These are phyloP conservation scores for Asterophora parasitica DNA, from an alignment of 768 basidiomycete genomes.

Conservation along the genomic window DNA sequence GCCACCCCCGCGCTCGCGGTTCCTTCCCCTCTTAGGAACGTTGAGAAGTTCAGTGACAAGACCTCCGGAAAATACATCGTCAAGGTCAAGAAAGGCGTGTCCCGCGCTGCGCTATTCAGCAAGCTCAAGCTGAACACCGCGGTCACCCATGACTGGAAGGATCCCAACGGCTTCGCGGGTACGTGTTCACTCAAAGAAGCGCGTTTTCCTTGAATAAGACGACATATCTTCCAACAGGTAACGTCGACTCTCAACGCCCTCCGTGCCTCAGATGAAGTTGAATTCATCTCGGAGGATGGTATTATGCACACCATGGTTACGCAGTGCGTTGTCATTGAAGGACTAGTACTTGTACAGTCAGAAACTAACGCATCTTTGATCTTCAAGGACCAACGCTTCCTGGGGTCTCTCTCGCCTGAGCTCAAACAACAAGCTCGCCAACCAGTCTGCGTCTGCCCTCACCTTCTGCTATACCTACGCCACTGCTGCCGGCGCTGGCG, in stretches of 20 bases:
- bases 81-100: conserved; percentile 27
- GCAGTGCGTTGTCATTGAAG: conserved; percentile 12
- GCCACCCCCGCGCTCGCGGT: conserved; percentile 4
- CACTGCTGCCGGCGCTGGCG: conserved; percentile 11
- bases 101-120: conserved; percentile 16
- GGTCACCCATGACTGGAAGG: conserved; percentile 20
- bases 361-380: too few species aligned
- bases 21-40: background rate
- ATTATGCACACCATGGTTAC: conserved; percentile 21
- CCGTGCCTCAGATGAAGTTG: conserved; percentile 19
- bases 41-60: conserved; percentile 13
- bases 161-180: conserved; percentile 30
- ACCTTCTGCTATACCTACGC: conserved; percentile 14
- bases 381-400: too few species aligned
- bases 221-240: background rate
- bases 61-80: conserved; percentile 28
- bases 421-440: conserved; percentile 15
- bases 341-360: too few species aligned
- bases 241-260: conserved; percentile 16
- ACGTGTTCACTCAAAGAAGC: background rate
- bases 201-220: too few species aligned
- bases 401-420: conserved; percentile 19
- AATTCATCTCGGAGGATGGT: conserved; percentile 19
- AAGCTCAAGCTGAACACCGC: background rate
- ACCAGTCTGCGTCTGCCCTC: conserved; percentile 13